phyloP scores from a whole-genome alignment of 345 rosid genomes.

The Sonneratia caseolaris region DNA sequence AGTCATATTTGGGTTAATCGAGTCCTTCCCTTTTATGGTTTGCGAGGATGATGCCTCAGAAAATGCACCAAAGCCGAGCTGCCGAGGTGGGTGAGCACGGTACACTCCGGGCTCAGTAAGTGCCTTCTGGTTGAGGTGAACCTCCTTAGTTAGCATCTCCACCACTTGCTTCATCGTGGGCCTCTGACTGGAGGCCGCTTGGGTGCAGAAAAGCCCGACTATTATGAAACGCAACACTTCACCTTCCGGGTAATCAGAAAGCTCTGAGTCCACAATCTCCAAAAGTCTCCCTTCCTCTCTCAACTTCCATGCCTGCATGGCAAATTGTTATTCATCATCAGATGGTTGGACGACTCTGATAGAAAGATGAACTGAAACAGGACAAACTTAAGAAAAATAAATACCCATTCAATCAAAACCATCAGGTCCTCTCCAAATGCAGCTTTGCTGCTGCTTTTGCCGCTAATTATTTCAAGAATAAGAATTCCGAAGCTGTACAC shows the following conservation, averaged over 20 bases:
- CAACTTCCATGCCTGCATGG: conserved; percentile 78
- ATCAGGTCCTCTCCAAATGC: conserved; percentile 61
- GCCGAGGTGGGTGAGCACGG: conserved; percentile 20
- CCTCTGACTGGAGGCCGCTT: conserved; percentile 55
- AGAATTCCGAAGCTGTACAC: conserved; percentile 92
- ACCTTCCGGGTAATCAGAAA: conserved; percentile 41
- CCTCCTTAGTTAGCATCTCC: conserved; percentile 70
- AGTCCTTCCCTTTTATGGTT: conserved; percentile 34
- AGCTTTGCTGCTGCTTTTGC: conserved; percentile 68
- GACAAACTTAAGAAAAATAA: conserved; percentile 6
- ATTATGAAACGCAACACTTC: conserved; percentile 59
- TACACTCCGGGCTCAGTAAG: conserved; percentile 63
- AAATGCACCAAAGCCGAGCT: conserved; percentile 17
- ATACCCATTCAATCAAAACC: conserved; percentile 91
- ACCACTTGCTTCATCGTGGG: conserved; percentile 80
- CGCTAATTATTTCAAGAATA: conserved; percentile 71
- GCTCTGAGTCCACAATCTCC: conserved; percentile 61
- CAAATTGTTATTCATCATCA: not conserved
- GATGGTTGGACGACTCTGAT: not conserved
- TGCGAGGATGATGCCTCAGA: conserved; percentile 40
- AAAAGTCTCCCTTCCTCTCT: conserved; percentile 55
- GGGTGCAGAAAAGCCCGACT: conserved; percentile 82
- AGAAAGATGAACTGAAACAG: not conserved
- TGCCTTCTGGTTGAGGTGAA: conserved; percentile 50
- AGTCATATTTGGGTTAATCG: conserved; percentile 15